A percentile compares a stretch with the other conserved stretches of the same genome.
These are phyloP conservation scores for Ogataea thermomethanolica DNA, from an alignment of 805 yeast species.

Conservation along the genomic window DNA sequence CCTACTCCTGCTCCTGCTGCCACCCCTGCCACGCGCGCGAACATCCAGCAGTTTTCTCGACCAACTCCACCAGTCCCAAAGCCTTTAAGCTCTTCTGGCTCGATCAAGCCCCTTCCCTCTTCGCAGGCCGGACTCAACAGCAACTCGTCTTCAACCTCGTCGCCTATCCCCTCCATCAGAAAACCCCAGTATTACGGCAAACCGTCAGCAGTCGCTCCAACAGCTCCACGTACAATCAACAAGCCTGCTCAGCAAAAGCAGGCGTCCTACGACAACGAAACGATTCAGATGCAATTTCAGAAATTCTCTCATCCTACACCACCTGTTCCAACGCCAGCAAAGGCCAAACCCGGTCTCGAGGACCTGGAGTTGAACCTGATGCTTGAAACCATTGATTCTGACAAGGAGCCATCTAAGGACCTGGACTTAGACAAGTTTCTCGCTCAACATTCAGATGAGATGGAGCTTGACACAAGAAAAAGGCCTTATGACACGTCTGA, in stretches of 20 bases:
- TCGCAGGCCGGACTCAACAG: conserved; percentile 4
- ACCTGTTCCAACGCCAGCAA: conserved; percentile 8
- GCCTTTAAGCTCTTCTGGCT: conserved; percentile 17
- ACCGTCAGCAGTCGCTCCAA: conserved; percentile 13
- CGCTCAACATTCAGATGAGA: conserved; percentile 20
- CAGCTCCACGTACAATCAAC: conserved; percentile 1
- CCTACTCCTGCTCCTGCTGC: conserved; percentile 11
- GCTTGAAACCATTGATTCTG: conserved; percentile 22
- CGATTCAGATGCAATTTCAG: conserved; percentile 16
- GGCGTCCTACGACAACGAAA: conserved; percentile 2
- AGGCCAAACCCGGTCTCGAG: conserved; percentile 5
- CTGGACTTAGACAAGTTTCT: conserved; percentile 21
- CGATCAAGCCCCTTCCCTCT: conserved; percentile 15
- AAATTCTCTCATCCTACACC: conserved; percentile 21
- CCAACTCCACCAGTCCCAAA: conserved; percentile 13
- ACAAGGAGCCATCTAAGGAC: conserved; percentile 11
- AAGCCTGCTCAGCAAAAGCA: conserved; percentile 8
- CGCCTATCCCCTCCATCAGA: conserved; percentile 18
- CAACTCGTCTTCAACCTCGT: conserved; percentile 21
- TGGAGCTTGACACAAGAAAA: conserved; percentile 4
- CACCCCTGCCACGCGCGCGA: conserved; percentile 23
- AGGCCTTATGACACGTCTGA: conserved; percentile 2
- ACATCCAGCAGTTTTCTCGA: conserved; percentile 13
- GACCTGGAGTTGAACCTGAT: conserved; percentile 23
- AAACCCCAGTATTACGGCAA: conserved; percentile 31